Evolutionary conservation across 2,329 filamentous ascomycete species (phyloP).

Genomic region (Ampelomyces quisqualis): DNA sequence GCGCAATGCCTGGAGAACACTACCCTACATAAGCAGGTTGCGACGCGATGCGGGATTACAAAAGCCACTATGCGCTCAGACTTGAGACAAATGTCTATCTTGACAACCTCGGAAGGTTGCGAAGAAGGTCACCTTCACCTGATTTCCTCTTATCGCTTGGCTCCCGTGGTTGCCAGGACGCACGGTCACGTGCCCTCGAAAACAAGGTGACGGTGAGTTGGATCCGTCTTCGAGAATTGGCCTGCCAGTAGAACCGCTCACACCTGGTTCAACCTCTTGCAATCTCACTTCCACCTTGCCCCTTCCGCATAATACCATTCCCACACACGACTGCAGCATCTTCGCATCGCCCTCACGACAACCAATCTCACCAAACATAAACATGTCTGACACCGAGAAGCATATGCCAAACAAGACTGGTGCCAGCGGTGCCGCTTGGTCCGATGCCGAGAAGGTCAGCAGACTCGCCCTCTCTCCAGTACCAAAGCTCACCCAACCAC

Average conservation of each 20-base stretch:
- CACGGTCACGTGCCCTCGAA: neutral
- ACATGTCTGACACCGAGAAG: neutral
- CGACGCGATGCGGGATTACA: too few species aligned
- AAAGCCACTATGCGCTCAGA: too few species aligned
- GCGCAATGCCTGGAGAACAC: too few species aligned
- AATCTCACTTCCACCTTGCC: neutral
- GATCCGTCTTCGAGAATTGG: too few species aligned
- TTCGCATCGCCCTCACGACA: neutral
- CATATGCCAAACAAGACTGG: conserved; percentile 5
- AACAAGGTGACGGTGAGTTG: neutral
- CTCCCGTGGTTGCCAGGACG: too few species aligned
- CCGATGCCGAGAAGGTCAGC: conserved; percentile 24
- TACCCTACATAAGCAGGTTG: too few species aligned
- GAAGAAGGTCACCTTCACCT: neutral
- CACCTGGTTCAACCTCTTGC: neutral
- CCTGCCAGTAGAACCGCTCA: too few species aligned
- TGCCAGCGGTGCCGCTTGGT: conserved; percentile 20
- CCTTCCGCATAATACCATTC: neutral
- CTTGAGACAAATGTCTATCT: too few species aligned
- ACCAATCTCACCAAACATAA: neutral
- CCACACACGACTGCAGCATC: neutral
- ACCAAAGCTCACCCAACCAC: conserved; percentile 3
- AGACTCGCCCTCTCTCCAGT: neutral
- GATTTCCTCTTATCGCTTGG: neutral
- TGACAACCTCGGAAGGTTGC: too few species aligned